Conservation (phyloP, 2,329 filamentous ascomycete species). For the Pleurostoma richardsiae region DNA sequence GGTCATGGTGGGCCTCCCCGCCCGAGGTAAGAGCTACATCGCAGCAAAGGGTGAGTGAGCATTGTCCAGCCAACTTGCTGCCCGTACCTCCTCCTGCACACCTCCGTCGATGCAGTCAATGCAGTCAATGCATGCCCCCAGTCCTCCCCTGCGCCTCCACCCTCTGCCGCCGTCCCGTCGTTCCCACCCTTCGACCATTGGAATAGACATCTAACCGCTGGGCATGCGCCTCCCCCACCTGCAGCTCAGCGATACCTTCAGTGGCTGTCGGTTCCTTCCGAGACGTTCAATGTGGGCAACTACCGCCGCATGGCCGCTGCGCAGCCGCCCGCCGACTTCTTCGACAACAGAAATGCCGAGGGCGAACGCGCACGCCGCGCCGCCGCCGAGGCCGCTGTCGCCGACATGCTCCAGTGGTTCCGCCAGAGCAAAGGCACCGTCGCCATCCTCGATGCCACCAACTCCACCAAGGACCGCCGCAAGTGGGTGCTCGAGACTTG, state of each 20-base stretch:
- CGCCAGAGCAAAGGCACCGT: slow-evolving; percentile 69
- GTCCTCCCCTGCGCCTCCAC: slow-evolving; percentile 1
- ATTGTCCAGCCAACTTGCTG: background rate
- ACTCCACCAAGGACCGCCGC: slow-evolving; percentile 84
- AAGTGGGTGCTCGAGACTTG: slow-evolving; percentile 88
- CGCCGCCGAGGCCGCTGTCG: slow-evolving; percentile 85
- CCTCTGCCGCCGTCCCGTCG: background rate
- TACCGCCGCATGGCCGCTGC: slow-evolving; percentile 89
- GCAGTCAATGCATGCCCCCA: slow-evolving; percentile 1
- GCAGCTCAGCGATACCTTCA: slow-evolving; percentile 87
- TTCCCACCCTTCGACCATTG: slow-evolving; percentile 4
- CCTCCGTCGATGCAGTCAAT: too few relatives aligned
- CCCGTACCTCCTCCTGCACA: too few relatives aligned
- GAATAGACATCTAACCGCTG: slow-evolving; percentile 11
- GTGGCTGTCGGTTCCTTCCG: slow-evolving; percentile 91
- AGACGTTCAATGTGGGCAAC: slow-evolving; percentile 95
- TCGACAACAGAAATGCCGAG: slow-evolving; percentile 84
- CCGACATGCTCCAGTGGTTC: slow-evolving; percentile 96
- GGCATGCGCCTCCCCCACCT: slow-evolving; percentile 1
- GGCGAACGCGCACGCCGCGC: slow-evolving; percentile 84
- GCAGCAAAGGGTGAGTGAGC: slow-evolving; percentile 83
- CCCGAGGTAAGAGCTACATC: slow-evolving; percentile 94
- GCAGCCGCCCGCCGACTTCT: slow-evolving; percentile 90
- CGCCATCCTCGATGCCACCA: slow-evolving; percentile 93
- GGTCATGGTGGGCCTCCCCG: slow-evolving; percentile 96